These are phyloP conservation scores for Pythium aristosporum DNA, from an alignment of 352 stramenopile genomes.

Conservation along the genomic window DNA sequence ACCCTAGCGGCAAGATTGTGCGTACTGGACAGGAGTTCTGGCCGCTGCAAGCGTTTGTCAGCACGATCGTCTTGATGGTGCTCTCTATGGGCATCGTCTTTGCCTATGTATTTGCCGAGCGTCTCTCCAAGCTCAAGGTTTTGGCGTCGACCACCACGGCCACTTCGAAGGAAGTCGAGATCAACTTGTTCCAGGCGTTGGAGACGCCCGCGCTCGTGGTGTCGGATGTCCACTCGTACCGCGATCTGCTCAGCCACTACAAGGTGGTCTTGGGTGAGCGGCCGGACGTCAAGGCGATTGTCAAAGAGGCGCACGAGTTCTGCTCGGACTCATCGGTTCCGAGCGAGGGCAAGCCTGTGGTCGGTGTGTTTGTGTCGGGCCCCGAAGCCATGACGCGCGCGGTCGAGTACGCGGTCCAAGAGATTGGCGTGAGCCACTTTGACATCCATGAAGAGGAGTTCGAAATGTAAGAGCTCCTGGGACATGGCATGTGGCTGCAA, in stretches of 20 bases:
- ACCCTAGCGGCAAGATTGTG: slow-evolving; percentile 18
- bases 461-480: no score
- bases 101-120: slow-evolving; percentile 4
- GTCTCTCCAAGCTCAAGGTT: slow-evolving; percentile 13
- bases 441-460: slow-evolving; percentile 22
- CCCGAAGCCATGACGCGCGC: slow-evolving; percentile 22
- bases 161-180: slow-evolving; percentile 4
- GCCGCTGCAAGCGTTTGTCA: slow-evolving; percentile 26
- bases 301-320: slow-evolving; percentile 1
- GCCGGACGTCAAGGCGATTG: slow-evolving; percentile 6
- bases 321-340: neutral
- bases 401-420: slow-evolving; percentile 17
- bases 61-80: slow-evolving; percentile 8
- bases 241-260: slow-evolving; percentile 24
- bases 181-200: slow-evolving; percentile 4
- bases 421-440: slow-evolving; percentile 21
- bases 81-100: slow-evolving; percentile 8
- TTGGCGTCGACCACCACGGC: no score
- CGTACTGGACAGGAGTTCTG: slow-evolving; percentile 9
- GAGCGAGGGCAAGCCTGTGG: slow-evolving; percentile 10
- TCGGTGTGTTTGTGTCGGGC: slow-evolving; percentile 29
- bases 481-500: no score
- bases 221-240: slow-evolving; percentile 12
- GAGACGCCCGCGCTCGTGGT: neutral
- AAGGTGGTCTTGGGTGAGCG: slow-evolving; percentile 8